A percentile compares a stretch with the other conserved stretches of the same genome.
These are phyloP conservation scores for Protomyces pachydermus DNA, from an alignment of 1,139 yeast species.

Conservation along the genomic window DNA sequence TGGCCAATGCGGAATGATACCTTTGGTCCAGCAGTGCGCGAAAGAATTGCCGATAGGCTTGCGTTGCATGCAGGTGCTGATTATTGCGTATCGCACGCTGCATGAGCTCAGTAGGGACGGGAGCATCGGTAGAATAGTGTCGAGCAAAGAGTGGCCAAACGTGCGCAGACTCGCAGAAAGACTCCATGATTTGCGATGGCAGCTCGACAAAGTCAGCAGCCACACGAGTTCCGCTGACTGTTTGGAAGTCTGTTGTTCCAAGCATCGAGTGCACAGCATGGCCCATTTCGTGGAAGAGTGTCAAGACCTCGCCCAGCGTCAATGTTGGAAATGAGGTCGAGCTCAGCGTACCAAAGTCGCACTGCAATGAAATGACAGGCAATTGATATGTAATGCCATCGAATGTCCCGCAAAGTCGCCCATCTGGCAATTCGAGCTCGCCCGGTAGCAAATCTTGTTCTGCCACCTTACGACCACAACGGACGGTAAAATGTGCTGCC, in stretches of 20 bases:
- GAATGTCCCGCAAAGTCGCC: conserved; percentile 22
- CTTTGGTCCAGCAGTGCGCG: conserved; percentile 86
- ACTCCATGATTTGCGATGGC: conserved; percentile 93
- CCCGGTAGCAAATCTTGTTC: conserved; percentile 32
- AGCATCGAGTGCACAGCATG: conserved; percentile 94
- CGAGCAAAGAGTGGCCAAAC: conserved; percentile 69
- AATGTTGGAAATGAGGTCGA: conserved; percentile 46
- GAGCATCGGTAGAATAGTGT: conserved; percentile 66
- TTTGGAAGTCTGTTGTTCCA: conserved; percentile 83
- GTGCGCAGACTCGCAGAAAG: conserved; percentile 74
- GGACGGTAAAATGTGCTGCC: conserved; percentile 97
- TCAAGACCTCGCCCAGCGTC: conserved; percentile 75
- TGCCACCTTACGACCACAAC: conserved; percentile 75
- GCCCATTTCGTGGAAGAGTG: conserved; percentile 97
- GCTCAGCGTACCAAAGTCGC: conserved; percentile 56
- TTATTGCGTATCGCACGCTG: conserved; percentile 51
- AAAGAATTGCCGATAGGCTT: conserved; percentile 78
- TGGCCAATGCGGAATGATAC: conserved; percentile 50
- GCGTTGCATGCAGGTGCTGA: conserved; percentile 59
- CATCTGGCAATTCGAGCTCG: conserved; percentile 29
- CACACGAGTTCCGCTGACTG: conserved; percentile 91
- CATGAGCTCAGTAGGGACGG: conserved; percentile 51
- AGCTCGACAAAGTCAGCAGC: conserved; percentile 94
- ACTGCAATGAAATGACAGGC: conserved; percentile 84
- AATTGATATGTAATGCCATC: conserved; percentile 57